Percentiles rank a stretch among this genome's conserved stretches.
Evolutionary conservation across 2,329 filamentous ascomycete species (phyloP).

Genomic region (Bimuria novae-zelandiae): DNA sequence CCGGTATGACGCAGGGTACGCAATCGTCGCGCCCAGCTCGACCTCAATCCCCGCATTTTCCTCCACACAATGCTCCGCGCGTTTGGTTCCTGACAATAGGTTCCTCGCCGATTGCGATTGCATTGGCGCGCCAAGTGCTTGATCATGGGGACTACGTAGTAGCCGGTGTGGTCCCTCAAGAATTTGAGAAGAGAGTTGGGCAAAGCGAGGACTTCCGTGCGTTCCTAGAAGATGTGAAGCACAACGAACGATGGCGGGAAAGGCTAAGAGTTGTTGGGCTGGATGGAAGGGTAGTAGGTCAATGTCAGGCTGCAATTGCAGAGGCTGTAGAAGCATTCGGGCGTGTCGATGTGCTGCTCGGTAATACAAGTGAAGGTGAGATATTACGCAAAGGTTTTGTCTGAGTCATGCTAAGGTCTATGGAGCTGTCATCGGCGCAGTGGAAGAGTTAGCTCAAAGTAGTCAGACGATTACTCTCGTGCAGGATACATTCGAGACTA

Average conservation of each 20-base stretch:
- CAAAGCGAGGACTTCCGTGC: slow-evolving; percentile 79
- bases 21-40: slow-evolving; percentile 37
- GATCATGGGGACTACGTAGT: slow-evolving; percentile 92
- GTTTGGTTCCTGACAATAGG: slow-evolving; percentile 93
- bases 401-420: neutral
- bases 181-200: slow-evolving; percentile 71
- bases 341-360: slow-evolving; percentile 85
- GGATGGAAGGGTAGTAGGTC: slow-evolving; percentile 63
- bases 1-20: slow-evolving; percentile 21
- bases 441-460: slow-evolving; percentile 83
- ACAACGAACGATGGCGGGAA: slow-evolving; percentile 78
- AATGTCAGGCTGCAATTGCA: slow-evolving; percentile 84
- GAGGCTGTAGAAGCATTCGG: slow-evolving; percentile 85
- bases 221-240: slow-evolving; percentile 71
- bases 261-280: slow-evolving; percentile 68
- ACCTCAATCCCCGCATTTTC: slow-evolving; percentile 57
- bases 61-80: slow-evolving; percentile 69
- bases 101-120: slow-evolving; percentile 81
- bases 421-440: slow-evolving; percentile 80
- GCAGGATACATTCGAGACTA: slow-evolving; percentile 88
- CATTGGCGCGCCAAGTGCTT: slow-evolving; percentile 78
- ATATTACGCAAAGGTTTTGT: no score
- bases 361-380: slow-evolving; percentile 86
- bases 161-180: slow-evolving; percentile 76
- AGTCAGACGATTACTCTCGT: slow-evolving; percentile 76